phyloP scores from a whole-genome alignment of 2,329 filamentous ascomycete species.

The Daldinia eschscholtzii region DNA sequence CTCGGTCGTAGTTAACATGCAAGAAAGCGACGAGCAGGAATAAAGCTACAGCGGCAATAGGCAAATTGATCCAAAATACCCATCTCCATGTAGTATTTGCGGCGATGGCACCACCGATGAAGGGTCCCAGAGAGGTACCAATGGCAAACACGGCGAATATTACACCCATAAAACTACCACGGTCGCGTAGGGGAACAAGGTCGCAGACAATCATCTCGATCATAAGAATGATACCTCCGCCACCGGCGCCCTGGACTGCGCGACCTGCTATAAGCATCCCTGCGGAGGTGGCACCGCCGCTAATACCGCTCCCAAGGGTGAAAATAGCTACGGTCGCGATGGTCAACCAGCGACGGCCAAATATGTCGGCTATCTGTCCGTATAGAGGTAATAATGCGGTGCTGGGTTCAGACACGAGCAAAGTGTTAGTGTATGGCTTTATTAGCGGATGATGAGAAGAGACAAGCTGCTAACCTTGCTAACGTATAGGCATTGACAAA shows the following conservation, averaged over 20 bases:
- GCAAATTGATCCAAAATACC: slow-evolving; percentile 51
- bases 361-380: slow-evolving; percentile 59
- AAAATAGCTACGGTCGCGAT: slow-evolving; percentile 61
- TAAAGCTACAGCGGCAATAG: slow-evolving; percentile 50
- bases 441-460: not conserved
- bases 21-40: slow-evolving; percentile 42
- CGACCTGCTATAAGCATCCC: slow-evolving; percentile 63
- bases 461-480: not conserved
- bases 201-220: slow-evolving; percentile 47
- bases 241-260: slow-evolving; percentile 62
- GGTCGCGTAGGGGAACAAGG: slow-evolving; percentile 39
- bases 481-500: not conserved
- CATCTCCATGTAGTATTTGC: slow-evolving; percentile 43
- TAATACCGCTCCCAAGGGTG: slow-evolving; percentile 65
- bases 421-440: not conserved
- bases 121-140: slow-evolving; percentile 39
- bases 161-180: slow-evolving; percentile 36
- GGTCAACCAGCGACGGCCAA: slow-evolving; percentile 58
- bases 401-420: not conserved
- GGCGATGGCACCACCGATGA: slow-evolving; percentile 42
- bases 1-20: slow-evolving; percentile 27
- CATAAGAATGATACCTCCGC: slow-evolving; percentile 50
- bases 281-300: slow-evolving; percentile 60
- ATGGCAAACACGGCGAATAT: slow-evolving; percentile 32
- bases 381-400: slow-evolving; percentile 48